These are phyloP conservation scores for Dioszegia crocea DNA, from an alignment of 768 basidiomycete species.

Conservation along the genomic window DNA sequence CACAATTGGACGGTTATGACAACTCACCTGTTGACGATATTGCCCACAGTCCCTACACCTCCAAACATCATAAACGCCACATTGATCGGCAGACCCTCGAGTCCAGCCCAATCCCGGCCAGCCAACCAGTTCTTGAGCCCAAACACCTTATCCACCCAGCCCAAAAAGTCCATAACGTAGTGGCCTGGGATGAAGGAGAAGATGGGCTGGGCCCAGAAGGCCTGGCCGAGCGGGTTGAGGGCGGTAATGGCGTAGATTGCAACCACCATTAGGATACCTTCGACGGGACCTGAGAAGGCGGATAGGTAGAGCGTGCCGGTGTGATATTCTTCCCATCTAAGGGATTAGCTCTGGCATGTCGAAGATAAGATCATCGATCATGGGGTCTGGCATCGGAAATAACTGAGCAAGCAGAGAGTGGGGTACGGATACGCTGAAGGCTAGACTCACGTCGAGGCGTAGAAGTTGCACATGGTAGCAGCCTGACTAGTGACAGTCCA, in stretches of 20 bases:
- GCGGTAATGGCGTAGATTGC: conserved; percentile 74
- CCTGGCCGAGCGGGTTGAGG: conserved; percentile 56
- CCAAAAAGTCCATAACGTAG: conserved; percentile 5
- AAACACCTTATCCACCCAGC: conserved; percentile 20
- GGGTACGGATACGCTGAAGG: too few species aligned
- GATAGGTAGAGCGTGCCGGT: conserved; percentile 81
- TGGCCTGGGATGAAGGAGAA: conserved; percentile 20
- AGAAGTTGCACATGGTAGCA: conserved; percentile 71
- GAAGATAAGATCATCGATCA: background rate
- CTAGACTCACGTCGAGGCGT: conserved; percentile 60
- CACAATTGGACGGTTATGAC: too few species aligned
- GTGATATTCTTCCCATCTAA: conserved; percentile 57
- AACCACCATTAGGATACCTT: conserved; percentile 85
- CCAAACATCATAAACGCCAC: conserved; percentile 83
- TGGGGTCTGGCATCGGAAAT: too few species aligned
- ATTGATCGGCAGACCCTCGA: conserved; percentile 65
- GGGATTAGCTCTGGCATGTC: background rate
- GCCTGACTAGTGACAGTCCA: conserved; percentile 90
- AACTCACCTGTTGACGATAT: conserved; percentile 67
- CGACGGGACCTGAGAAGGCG: conserved; percentile 90
- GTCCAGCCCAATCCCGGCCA: conserved; percentile 13
- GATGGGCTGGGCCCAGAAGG: conserved; percentile 38
- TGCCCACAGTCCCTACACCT: conserved; percentile 65
- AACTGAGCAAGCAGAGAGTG: too few species aligned
- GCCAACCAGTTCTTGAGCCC: conserved; percentile 15